A percentile compares a stretch with the other conserved stretches of the same genome.
Conservation (phyloP, 2,329 filamentous ascomycete species). For the Aspergillus neotritici region DNA sequence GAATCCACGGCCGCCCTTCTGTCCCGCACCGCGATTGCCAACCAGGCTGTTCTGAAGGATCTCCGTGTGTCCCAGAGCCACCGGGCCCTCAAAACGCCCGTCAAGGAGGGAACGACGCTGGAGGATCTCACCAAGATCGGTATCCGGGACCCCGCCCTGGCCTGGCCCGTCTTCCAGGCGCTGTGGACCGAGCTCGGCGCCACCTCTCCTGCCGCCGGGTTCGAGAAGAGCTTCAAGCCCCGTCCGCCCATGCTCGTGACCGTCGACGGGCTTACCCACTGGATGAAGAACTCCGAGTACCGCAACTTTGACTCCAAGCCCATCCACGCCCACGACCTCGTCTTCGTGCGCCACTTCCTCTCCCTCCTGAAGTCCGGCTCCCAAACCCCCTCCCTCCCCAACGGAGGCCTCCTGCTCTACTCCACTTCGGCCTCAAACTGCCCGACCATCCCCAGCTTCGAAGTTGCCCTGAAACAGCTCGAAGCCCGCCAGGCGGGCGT, state of each 20-base stretch:
- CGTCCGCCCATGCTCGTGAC: slow-evolving; percentile 65
- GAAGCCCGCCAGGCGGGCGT: slow-evolving; percentile 40
- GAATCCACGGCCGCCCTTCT: slow-evolving; percentile 71
- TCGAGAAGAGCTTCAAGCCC: slow-evolving; percentile 41
- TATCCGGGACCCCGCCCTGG: slow-evolving; percentile 66
- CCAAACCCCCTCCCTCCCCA: slow-evolving; percentile 47
- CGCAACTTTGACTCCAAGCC: slow-evolving; percentile 62
- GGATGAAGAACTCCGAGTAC: slow-evolving; percentile 76
- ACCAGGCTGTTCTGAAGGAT: slow-evolving; percentile 56
- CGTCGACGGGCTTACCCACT: slow-evolving; percentile 72
- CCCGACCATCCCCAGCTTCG: slow-evolving; percentile 59
- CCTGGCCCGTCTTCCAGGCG: slow-evolving; percentile 74
- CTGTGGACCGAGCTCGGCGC: slow-evolving; percentile 72
- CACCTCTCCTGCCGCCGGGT: slow-evolving; percentile 39
- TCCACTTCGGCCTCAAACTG: slow-evolving; percentile 68
- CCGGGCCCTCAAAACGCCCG: slow-evolving; percentile 54
- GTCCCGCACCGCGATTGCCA: slow-evolving; percentile 65
- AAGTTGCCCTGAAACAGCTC: slow-evolving; percentile 57
- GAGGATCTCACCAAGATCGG: slow-evolving; percentile 63
- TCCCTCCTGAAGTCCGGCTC: slow-evolving; percentile 52
- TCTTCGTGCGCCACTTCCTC: slow-evolving; percentile 68
- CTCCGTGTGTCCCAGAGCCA: slow-evolving; percentile 50
- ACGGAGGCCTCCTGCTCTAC: slow-evolving; percentile 74
- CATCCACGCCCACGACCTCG: slow-evolving; percentile 82
- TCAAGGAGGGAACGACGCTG: slow-evolving; percentile 57